A percentile compares a stretch with the other conserved stretches of the same genome.
Evolutionary conservation across 2,329 filamentous ascomycete genomes (phyloP).

Genomic region (Epichloe elymi): DNA sequence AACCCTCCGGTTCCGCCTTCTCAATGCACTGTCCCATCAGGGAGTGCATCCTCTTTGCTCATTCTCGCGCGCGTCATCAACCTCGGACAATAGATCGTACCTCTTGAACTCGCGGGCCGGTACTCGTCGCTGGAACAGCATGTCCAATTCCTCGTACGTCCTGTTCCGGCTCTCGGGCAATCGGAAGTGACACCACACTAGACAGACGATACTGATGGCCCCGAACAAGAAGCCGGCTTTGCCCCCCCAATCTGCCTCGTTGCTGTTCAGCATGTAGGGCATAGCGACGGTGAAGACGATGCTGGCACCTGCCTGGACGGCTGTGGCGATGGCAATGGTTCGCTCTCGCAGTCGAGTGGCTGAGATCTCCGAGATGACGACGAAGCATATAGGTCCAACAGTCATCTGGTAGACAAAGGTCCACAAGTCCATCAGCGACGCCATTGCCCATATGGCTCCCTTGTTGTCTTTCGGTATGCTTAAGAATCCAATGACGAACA

Average conservation of each 20-base stretch:
- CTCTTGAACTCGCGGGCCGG: conserved; percentile 8
- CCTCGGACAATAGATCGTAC: conserved; percentile 9
- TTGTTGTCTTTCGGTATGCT: conserved; percentile 20
- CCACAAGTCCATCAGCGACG: conserved; percentile 27
- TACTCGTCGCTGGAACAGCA: conserved; percentile 14
- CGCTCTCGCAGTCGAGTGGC: conserved; percentile 20
- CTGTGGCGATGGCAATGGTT: conserved; percentile 19
- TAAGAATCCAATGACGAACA: conserved; percentile 29
- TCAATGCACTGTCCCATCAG: neutral
- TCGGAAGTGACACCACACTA: conserved; percentile 16
- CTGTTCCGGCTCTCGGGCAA: conserved; percentile 17
- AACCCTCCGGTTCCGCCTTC: too few relatives aligned
- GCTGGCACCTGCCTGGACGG: conserved; percentile 12
- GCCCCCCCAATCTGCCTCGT: conserved; percentile 20
- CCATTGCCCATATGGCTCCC: conserved; percentile 23
- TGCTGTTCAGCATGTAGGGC: conserved; percentile 20
- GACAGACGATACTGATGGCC: conserved; percentile 12
- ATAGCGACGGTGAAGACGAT: conserved; percentile 15
- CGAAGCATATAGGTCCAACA: conserved; percentile 29
- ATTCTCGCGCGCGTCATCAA: neutral
- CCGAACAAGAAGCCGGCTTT: conserved; percentile 21
- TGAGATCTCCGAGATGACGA: conserved; percentile 26
- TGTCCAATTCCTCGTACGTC: conserved; percentile 20
- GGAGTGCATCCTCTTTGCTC: neutral
- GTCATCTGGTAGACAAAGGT: conserved; percentile 27